Evolutionary conservation across 1,284 basidiomycete species (phyloP), one percentile per base, ranked within the genome.

Genomic region (Amylostereum areolatum): DNA sequence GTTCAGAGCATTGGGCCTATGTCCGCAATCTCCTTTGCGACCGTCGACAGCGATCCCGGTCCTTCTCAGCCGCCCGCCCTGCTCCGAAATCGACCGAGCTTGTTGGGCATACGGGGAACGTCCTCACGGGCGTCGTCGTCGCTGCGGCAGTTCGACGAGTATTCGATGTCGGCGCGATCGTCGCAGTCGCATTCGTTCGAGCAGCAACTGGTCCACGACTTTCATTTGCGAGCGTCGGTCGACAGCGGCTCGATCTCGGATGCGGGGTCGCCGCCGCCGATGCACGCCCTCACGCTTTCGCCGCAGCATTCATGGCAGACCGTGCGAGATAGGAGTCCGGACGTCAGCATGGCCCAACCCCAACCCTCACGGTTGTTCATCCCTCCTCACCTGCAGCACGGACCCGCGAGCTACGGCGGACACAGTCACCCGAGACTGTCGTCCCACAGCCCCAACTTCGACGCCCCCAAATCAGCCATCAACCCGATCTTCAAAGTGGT

Each of bases 401-500:
- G 55, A 55, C 25, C 41, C n/a, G n/a, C n/a, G n/a, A n/a, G n/a
- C n/a, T n/a, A 50, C 69, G 59, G 64, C 68, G 60, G 62, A 41
- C 57, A 47, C 31, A 8, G 46, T n/a, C 29, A 27, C 34, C 11
- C 68, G 69, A 46, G 64, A 65, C 36, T 70, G 70, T 55, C 72
- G 2, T 68, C 78, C n/a, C n/a, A n/a, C 56, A 77, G 75, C 59
- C 75, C 80, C 36, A 73, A 74, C 46, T 68, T 73, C 37, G 50
- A 45, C 49, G 78, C 77, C 54, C 70, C 82, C 28, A 82, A 83
- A 63, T 78, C 82, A 46, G 77, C 75, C 35, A 89, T 92, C 62
- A 92, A 94, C 66, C 89, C 90, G 35, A 92, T 92, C 68, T 94
- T 93, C 75, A 84, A 89, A 78, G 89, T 93, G 67, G 90, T 92